phyloP scores from a whole-genome alignment of 2,329 filamentous ascomycete genomes.

The Coleophoma cylindrospora region DNA sequence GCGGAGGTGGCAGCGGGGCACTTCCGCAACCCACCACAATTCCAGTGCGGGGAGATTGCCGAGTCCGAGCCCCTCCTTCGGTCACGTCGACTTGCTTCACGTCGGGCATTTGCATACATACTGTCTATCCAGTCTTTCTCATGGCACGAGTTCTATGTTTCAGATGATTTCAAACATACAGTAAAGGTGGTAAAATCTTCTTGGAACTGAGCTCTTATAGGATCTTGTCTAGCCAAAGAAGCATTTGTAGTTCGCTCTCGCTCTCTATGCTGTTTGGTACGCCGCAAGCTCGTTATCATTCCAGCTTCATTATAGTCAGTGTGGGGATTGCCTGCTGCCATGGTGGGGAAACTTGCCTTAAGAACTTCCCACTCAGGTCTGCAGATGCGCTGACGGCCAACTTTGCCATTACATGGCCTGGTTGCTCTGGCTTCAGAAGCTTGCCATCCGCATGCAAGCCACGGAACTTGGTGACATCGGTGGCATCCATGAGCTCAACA shows the following conservation, averaged over 20 bases:
- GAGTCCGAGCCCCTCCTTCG: no score
- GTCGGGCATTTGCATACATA: no score
- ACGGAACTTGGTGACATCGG: conserved; percentile 60
- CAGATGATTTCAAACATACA: no score
- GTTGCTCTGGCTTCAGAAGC: conserved; percentile 76
- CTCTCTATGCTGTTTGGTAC: conserved; percentile 32
- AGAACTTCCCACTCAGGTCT: conserved; percentile 70
- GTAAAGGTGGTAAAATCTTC: no score
- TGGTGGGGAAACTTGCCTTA: conserved; percentile 47
- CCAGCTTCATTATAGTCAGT: neutral
- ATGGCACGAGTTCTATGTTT: no score
- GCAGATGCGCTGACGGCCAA: conserved; percentile 61
- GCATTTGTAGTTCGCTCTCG: conserved; percentile 48
- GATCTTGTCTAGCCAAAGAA: conserved; percentile 39
- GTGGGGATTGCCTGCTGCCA: no score
- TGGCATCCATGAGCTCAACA: conserved; percentile 50
- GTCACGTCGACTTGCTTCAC: no score
- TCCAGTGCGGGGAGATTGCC: no score
- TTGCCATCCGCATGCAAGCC: conserved; percentile 64
- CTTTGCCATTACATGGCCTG: conserved; percentile 80
- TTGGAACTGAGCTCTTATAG: no score
- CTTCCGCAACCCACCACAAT: no score
- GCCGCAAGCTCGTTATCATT: neutral
- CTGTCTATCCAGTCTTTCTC: no score
- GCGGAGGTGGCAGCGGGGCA: no score